A percentile compares a stretch with the other conserved stretches of the same genome.
phyloP scores from a whole-genome alignment of 1,139 yeast genomes.

The Meyerozyma athensensis region DNA sequence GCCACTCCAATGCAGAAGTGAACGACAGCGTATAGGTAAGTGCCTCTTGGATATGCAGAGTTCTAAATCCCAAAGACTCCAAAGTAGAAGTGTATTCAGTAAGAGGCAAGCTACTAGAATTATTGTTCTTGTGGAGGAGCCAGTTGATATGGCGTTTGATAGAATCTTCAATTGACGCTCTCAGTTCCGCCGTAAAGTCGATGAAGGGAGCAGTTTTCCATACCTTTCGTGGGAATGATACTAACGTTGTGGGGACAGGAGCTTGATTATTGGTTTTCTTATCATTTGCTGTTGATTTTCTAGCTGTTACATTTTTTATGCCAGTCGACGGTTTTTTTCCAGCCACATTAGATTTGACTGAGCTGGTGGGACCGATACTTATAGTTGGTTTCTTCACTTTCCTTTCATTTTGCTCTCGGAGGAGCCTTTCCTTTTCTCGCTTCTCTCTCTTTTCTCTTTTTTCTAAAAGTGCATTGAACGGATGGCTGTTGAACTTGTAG shows the following conservation, averaged over 20 bases:
- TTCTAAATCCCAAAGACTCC: conserved; percentile 59
- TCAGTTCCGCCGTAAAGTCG: conserved; percentile 43
- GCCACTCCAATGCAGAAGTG: conserved; percentile 67
- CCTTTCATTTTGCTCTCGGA: conserved; percentile 29
- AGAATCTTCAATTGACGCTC: conserved; percentile 52
- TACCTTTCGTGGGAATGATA: conserved; percentile 49
- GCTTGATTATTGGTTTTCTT: not conserved
- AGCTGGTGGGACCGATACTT: conserved; percentile 19
- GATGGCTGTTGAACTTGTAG: conserved; percentile 58
- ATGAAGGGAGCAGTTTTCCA: conserved; percentile 63
- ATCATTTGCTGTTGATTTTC: not conserved
- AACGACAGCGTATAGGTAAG: conserved; percentile 54
- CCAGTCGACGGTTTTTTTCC: not conserved
- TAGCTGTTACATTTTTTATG: not conserved
- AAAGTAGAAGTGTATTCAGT: conserved; percentile 18
- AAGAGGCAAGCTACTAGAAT: not conserved
- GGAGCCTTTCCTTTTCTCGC: conserved; percentile 41
- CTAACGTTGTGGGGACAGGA: not conserved
- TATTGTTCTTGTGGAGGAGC: conserved; percentile 25
- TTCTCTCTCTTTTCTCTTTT: conserved; percentile 41
- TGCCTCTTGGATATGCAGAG: conserved; percentile 68
- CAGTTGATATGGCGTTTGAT: conserved; percentile 53
- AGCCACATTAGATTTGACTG: too few species aligned
- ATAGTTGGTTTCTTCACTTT: conserved; percentile 42
- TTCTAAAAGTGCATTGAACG: conserved; percentile 61